Percentiles rank a stretch among this genome's conserved stretches.
These are phyloP conservation scores for Populus pruinosa DNA, from an alignment of 345 rosid genomes.

Conservation along the genomic window DNA sequence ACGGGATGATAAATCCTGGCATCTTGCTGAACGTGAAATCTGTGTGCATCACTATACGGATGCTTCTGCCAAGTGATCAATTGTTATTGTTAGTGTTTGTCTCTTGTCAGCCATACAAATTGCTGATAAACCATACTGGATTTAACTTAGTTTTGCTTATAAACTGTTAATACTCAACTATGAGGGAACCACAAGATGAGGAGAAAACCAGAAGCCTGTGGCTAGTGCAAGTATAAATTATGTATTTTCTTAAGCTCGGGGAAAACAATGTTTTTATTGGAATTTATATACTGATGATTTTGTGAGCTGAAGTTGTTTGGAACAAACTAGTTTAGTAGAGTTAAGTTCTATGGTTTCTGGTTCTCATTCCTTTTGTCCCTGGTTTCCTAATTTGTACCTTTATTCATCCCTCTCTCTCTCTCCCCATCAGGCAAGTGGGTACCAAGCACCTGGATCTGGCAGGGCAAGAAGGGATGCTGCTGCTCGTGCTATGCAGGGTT, in stretches of 20 bases:
- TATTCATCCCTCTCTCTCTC: neutral
- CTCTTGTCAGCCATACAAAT: neutral
- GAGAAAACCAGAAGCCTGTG: neutral
- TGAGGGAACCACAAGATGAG: neutral
- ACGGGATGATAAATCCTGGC: neutral
- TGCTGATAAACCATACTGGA: neutral
- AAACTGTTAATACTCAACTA: neutral
- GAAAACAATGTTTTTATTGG: neutral
- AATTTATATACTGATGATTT: neutral
- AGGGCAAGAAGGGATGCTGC: slow-evolving; percentile 77
- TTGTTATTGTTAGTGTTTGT: neutral
- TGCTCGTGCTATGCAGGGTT: slow-evolving; percentile 90
- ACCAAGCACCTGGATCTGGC: slow-evolving; percentile 58
- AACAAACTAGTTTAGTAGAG: neutral
- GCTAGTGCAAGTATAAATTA: neutral
- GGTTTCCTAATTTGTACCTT: neutral
- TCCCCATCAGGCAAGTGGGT: slow-evolving; percentile 38
- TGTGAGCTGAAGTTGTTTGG: neutral
- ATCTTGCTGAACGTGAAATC: neutral
- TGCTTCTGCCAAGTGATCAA: neutral
- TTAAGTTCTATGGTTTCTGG: neutral
- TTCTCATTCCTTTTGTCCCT: neutral
- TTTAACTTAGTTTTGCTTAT: neutral
- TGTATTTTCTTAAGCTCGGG: neutral
- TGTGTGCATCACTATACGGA: neutral